Evolutionary conservation across 1,284 basidiomycete species (phyloP).

Genomic region (Volvariella volvacea): DNA sequence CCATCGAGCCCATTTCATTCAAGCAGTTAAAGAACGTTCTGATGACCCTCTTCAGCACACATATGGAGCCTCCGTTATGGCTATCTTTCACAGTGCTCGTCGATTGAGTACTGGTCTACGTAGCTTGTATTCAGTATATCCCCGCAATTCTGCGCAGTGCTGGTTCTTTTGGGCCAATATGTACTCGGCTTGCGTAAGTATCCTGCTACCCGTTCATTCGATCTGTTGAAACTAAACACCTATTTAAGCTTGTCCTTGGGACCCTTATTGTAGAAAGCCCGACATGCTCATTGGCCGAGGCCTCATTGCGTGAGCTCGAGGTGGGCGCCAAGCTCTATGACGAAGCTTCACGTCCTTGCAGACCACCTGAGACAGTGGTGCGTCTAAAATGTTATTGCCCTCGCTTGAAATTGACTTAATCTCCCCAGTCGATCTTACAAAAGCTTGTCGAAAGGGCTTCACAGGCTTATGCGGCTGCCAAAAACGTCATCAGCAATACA

Average conservation of each 20-base stretch:
- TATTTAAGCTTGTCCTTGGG: conserved; percentile 36
- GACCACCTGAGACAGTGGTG: conserved; percentile 35
- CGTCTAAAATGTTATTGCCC: conserved; percentile 7
- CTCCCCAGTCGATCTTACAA: conserved; percentile 18
- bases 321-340: conserved; percentile 32
- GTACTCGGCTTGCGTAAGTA: conserved; percentile 43
- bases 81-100: conserved; percentile 37
- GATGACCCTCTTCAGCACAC: conserved; percentile 35
- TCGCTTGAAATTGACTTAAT: neutral
- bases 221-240: neutral
- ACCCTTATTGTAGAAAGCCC: conserved; percentile 41
- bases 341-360: conserved; percentile 31
- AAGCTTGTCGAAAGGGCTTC: conserved; percentile 21
- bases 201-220: neutral
- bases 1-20: conserved; percentile 44
- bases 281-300: conserved; percentile 30
- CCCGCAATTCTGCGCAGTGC: conserved; percentile 22
- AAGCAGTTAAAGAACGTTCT: conserved; percentile 35
- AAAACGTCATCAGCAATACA: no score
- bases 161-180: conserved; percentile 51
- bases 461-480: conserved; percentile 14
- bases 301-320: conserved; percentile 34
- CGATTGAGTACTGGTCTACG: conserved; percentile 32
- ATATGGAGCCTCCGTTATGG: conserved; percentile 40
- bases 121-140: conserved; percentile 31